Evolutionary conservation across 192 early-diverging fungal genomes (phyloP), one percentile per base, ranked within the genome.

Genomic region (Chytriomyces confervae): DNA sequence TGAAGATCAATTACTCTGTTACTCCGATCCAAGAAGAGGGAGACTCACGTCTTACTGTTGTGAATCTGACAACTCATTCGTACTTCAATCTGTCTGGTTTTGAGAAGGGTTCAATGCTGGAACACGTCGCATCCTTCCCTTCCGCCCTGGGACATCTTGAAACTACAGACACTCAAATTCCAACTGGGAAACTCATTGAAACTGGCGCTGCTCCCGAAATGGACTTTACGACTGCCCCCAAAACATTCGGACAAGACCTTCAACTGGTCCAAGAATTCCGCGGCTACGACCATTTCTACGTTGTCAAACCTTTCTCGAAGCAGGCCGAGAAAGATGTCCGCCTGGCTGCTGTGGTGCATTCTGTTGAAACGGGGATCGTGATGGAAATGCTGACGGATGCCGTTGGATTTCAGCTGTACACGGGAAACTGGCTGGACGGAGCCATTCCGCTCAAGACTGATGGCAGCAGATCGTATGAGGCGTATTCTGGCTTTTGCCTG

Each of bases 71-170:
- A 10, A 94, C 92, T 82, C 96, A 97, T 77, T 83, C 92, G 18
- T 97, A 96, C 83, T 96, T 95, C 82, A 95, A 95, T 78, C 82
- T 97, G 46, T 88, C 93, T 49, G 95, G 96, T 20, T 84, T 91
- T 46, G 80, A 10, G 6, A 47, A 81, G 9, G 79, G 80, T 10
- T 85, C 84, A 7, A 80, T 91, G 24, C 77, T 84, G 10, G 86
- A 88, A 62, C 84, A 92, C 61, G 84, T 90, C 46, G 57, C 82
- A 10, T 49, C 85, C 16, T 83, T 91, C 66, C 72, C 80, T n/a
- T 61, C 81, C 20, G 79, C 83, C 23, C 78, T 83, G 2, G 83
- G 87, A 71, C 86, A 89, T 27, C 82, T 93, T 20, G 87, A 87
- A 65, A 27, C 86, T 0, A 86, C 91, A 69, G 64, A 77, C 0